A percentile compares a stretch with the other conserved stretches of the same genome.
These are phyloP conservation scores for Lactifluus rugatus DNA, from an alignment of 768 basidiomycete genomes.

Conservation along the genomic window DNA sequence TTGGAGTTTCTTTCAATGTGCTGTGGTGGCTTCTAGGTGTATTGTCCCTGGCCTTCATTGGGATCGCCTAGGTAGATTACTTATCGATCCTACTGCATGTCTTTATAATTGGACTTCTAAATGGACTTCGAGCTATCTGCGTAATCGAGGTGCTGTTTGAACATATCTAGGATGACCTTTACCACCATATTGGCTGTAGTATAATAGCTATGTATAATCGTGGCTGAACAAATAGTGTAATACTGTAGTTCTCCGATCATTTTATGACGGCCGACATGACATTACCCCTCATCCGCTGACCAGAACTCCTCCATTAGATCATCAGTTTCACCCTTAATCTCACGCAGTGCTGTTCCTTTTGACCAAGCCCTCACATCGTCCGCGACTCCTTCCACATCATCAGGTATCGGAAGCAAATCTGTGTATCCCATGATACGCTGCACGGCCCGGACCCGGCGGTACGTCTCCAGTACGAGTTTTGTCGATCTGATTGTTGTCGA, in stretches of 20 bases:
- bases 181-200: background rate
- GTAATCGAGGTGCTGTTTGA: background rate
- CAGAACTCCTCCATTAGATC: conserved; percentile 18
- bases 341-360: conserved; percentile 22
- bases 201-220: background rate
- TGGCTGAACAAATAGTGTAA: background rate
- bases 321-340: conserved; percentile 20
- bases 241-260: background rate
- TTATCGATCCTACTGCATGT: background rate
- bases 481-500: conserved; percentile 34
- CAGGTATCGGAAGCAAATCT: conserved; percentile 41
- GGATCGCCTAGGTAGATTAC: background rate
- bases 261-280: background rate
- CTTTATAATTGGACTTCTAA: background rate
- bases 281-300: background rate
- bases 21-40: background rate
- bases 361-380: conserved; percentile 25
- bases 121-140: too few relatives aligned
- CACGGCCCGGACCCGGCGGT: conserved; percentile 49
- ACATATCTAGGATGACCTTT: background rate
- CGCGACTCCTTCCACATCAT: conserved; percentile 24
- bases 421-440: conserved; percentile 59
- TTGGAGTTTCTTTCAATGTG: background rate
- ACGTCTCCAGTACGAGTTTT: conserved; percentile 46
- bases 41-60: background rate